Base-by-base conservation (phyloP, 768 basidiomycete genomes). In the Trichaptum fuscoviolaceum region DNA sequence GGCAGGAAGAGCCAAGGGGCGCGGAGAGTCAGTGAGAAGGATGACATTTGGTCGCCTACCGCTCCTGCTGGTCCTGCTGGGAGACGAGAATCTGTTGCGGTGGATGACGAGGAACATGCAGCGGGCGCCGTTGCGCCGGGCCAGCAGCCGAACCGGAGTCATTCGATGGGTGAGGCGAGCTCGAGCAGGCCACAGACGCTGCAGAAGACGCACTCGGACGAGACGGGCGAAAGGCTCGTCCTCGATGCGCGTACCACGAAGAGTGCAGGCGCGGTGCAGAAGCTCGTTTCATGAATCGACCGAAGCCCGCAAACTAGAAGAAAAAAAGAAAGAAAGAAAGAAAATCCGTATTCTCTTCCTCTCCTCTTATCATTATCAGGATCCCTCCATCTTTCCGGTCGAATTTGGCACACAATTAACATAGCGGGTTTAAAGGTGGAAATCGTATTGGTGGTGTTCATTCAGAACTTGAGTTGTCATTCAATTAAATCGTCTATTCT, bases 351-450 rank as follows among this genome's bases (percentile, higher is more conserved):
- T 20, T 52, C 15, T 20, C 42, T 12, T 52, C 42, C 3, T 52
- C 20, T 52, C 20, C 42, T 52, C 42, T 52, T 20, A 15, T 52
- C 15, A 12, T 52, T 52, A 15, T 52, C 42, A 15, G 20, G 3
- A 3, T 52, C 42, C 20, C n/a, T n/a, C n/a, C 20, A 12, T 4
- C 15, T 52, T 52, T 20, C 10, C 42, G 42, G 42, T 52, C 42
- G 42, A 3, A 15, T 52, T 52, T 52, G 8, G 30, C 30, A 8
- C 30, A 8, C 30, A 30, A 30, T 30, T 20, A 52, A 6, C 42
- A 52, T 52, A 52, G n/a, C 42, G 42, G 42, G 42, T 52, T 52
- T 52, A 52, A 52, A 52, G 42, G 42, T n/a, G 42, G 42, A 52
- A 52, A 52, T 52, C 42, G 42, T 52, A 52, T 52, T 52, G 10